Base-by-base conservation (phyloP, 257 asterid species). In the Nicotiana tabacum region DNA sequence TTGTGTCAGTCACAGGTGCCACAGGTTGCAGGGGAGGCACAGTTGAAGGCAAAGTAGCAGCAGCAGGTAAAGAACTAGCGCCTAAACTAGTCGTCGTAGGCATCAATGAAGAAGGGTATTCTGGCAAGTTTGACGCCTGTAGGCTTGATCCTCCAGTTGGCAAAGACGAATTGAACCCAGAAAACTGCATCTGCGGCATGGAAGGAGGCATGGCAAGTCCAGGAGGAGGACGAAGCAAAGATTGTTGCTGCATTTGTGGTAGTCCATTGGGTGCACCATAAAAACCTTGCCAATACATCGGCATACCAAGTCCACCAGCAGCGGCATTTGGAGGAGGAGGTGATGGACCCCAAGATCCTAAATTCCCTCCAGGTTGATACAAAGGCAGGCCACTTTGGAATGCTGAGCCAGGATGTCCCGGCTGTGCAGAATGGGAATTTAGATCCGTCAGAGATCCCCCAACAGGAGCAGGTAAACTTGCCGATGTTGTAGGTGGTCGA, bases 281-380 rank as follows among this genome's bases (percentile, higher is more conserved):
- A 85, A 70, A 94, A 61, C 98, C 98, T 81, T 89, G 98, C 98
- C 98, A 96, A 88, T 96, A 94, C 98, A 94, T 91, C 18, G 99
- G 98, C 96, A 96, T 90, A 5, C 92, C 89, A 77, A 93, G 88
- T 84, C 95, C 95, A 84, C 90, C 84, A 65, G 92, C 94, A 83
- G 86, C 87, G 77, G 91, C 90, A 90, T 88, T 96, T 60, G 95
- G 97, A 27, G 93, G 96, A 76, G 97, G 85, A 32, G 86, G 89
- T 43, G 90, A 84, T 78, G 97, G 93, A 3, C 92, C 95, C 99
- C 99, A 96, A 24, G 98, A 89, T 66, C 88, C 93, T 87, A 96
- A 2, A 89, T 90, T 93, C 24, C 97, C 98, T 80, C 97, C 99
- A 27, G 98, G 98, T 82, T 90, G 99, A 87, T 94, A 96, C 82